Conservation (phyloP, 2,329 filamentous ascomycete species). For the Diaporthe sp. region DNA sequence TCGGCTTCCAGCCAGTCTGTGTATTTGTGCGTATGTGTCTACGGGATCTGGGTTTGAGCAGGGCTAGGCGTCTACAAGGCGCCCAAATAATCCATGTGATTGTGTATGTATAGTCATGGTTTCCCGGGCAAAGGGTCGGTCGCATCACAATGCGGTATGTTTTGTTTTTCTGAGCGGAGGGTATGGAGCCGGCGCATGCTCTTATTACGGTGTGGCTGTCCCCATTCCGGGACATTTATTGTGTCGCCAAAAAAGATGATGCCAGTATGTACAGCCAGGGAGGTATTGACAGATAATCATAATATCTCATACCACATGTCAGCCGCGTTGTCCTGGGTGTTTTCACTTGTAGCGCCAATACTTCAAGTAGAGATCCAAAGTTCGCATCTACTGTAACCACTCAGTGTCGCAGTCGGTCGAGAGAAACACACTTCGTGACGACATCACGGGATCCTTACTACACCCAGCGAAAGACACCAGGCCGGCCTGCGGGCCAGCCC, state of each 20-base stretch:
- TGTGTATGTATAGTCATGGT: constrained; percentile 1
- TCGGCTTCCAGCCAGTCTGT: background rate
- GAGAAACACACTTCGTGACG: background rate
- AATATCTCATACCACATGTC: background rate
- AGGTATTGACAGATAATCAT: background rate
- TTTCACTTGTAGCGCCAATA: background rate
- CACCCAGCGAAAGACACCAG: background rate
- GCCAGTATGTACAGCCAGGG: background rate
- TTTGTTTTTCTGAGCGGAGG: background rate
- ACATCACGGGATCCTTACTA: background rate
- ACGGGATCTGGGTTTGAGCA: background rate
- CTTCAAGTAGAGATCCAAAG: background rate
- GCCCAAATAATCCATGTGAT: background rate
- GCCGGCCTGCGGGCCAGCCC: constrained; percentile 12
- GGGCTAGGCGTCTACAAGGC: constrained; percentile 4
- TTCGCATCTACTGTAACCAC: no score
- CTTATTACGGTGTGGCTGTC: constrained; percentile 5
- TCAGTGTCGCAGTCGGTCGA: background rate
- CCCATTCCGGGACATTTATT: background rate
- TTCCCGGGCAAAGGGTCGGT: constrained; percentile 3
- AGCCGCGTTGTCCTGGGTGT: no score
- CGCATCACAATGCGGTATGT: constrained; percentile 18
- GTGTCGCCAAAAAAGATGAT: background rate
- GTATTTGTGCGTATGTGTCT: constrained; percentile 7
- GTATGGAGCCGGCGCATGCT: background rate